Percentiles rank a stretch among this genome's conserved stretches.
These are phyloP conservation scores for Epithele typhae DNA, from an alignment of 768 basidiomycete species.

Conservation along the genomic window DNA sequence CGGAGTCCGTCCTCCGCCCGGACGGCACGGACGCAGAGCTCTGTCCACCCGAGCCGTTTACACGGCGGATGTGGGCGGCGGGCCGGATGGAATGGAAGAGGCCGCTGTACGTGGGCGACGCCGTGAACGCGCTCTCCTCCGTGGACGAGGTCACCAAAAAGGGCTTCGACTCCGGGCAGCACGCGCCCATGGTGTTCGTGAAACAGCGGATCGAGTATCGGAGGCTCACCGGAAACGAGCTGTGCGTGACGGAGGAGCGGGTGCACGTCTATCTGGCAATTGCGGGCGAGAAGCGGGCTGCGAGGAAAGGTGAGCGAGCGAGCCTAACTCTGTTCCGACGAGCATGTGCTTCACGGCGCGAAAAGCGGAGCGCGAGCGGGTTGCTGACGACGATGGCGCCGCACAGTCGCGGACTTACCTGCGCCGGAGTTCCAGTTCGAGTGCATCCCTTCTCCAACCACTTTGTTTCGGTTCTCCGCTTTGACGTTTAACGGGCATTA, in stretches of 20 bases:
- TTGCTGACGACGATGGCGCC: not conserved
- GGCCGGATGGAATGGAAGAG: constrained; percentile 63
- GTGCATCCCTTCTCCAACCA: constrained; percentile 64
- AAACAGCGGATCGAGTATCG: constrained; percentile 56
- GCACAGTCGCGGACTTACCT: constrained; percentile 50
- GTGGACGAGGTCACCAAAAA: constrained; percentile 57
- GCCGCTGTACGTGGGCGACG: constrained; percentile 51
- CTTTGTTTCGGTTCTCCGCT: constrained; percentile 82
- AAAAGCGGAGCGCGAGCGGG: not conserved
- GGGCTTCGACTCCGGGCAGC: constrained; percentile 46
- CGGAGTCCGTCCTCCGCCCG: constrained; percentile 50
- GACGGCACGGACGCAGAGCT: constrained; percentile 74
- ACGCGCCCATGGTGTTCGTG: constrained; percentile 71
- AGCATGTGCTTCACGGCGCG: too few species aligned
- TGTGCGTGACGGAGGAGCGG: constrained; percentile 58
- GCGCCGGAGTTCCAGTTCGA: constrained; percentile 53
- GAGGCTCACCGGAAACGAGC: constrained; percentile 37
- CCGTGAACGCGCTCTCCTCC: constrained; percentile 42
- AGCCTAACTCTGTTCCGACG: too few species aligned
- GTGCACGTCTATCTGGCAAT: constrained; percentile 59
- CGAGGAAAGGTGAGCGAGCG: constrained; percentile 46
- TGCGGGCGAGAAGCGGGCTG: constrained; percentile 26
- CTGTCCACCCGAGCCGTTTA: constrained; percentile 69
- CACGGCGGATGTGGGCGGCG: constrained; percentile 79
- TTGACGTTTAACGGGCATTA: constrained; percentile 83